A percentile compares a stretch with the other conserved stretches of the same genome.
These are phyloP conservation scores for Scheffersomyces stipitis DNA, from an alignment of 805 yeast genomes.

Conservation along the genomic window DNA sequence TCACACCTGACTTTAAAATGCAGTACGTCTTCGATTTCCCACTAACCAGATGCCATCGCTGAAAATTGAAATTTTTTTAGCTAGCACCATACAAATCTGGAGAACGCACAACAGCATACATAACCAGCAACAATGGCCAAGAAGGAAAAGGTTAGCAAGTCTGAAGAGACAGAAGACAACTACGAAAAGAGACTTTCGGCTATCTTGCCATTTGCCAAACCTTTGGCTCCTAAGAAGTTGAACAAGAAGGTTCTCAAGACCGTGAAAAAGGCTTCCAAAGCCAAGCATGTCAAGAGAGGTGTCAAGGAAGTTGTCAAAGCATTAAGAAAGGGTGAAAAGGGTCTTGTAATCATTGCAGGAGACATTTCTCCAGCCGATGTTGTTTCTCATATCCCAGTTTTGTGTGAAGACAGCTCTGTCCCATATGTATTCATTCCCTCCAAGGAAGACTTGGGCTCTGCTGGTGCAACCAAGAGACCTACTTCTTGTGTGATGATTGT, in stretches of 20 bases:
- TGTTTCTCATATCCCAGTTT: conserved; percentile 93
- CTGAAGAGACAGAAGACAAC: conserved; percentile 61
- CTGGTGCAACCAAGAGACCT: conserved; percentile 99
- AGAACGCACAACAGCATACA: not conserved
- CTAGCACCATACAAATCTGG: too few species aligned
- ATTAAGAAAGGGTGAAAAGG: conserved; percentile 96
- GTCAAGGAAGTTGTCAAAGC: conserved; percentile 99
- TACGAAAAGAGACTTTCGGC: conserved; percentile 92
- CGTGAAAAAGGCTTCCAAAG: conserved; percentile 96
- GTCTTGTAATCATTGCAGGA: conserved; percentile 94
- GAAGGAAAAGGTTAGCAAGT: conserved; percentile 46
- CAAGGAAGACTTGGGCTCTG: conserved; percentile 96
- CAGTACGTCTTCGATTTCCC: too few species aligned
- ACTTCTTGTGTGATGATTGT: conserved; percentile 96
- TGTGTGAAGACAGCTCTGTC: conserved; percentile 91
- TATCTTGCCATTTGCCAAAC: conserved; percentile 86
- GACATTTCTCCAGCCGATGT: conserved; percentile 98
- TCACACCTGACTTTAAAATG: too few species aligned
- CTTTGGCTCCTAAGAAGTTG: conserved; percentile 92
- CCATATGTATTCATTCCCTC: conserved; percentile 95
- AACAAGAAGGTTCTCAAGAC: conserved; percentile 95
- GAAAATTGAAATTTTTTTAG: conserved; percentile 1
- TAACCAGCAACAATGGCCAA: conserved; percentile 34
- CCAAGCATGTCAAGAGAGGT: conserved; percentile 97
- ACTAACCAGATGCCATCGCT: not conserved